Evolutionary conservation across 2,329 filamentous ascomycete genomes (phyloP).

Genomic region (Alternaria solani): DNA sequence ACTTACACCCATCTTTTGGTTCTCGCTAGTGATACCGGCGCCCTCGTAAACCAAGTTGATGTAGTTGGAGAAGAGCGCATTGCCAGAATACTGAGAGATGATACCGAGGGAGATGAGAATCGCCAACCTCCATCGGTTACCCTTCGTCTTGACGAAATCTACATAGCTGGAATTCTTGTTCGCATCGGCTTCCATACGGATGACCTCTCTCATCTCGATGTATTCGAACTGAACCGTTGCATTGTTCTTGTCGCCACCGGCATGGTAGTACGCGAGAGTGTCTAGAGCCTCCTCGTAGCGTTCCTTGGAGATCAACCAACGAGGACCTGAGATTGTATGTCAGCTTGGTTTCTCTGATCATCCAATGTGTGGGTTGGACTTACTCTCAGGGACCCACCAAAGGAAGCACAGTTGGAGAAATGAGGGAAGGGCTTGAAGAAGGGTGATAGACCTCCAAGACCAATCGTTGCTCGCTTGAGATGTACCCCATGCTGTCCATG

Average conservation of each 20-base stretch:
- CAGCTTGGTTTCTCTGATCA: background rate
- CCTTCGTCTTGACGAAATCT: conserved; percentile 68
- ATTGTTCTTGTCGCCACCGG: conserved; percentile 66
- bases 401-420: conserved; percentile 69
- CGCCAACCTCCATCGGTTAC: conserved; percentile 70
- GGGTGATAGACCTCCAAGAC: conserved; percentile 61
- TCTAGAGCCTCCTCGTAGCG: conserved; percentile 67
- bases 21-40: conserved; percentile 64
- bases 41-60: conserved; percentile 68
- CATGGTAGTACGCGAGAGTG: conserved; percentile 70
- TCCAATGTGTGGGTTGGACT: background rate
- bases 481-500: conserved; percentile 61
- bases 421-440: conserved; percentile 59
- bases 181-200: conserved; percentile 63
- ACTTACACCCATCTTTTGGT: conserved; percentile 53
- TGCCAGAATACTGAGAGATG: conserved; percentile 74
- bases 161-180: conserved; percentile 62
- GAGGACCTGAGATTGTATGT: conserved; percentile 29
- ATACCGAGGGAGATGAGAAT: conserved; percentile 70
- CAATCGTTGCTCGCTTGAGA: conserved; percentile 54
- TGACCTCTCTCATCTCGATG: conserved; percentile 71
- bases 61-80: conserved; percentile 72
- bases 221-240: conserved; percentile 71
- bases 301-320: conserved; percentile 71
- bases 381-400: conserved; percentile 65